Evolutionary conservation across 208 protist species (phyloP).

Genomic region (Leishmania martiniquensis): DNA sequence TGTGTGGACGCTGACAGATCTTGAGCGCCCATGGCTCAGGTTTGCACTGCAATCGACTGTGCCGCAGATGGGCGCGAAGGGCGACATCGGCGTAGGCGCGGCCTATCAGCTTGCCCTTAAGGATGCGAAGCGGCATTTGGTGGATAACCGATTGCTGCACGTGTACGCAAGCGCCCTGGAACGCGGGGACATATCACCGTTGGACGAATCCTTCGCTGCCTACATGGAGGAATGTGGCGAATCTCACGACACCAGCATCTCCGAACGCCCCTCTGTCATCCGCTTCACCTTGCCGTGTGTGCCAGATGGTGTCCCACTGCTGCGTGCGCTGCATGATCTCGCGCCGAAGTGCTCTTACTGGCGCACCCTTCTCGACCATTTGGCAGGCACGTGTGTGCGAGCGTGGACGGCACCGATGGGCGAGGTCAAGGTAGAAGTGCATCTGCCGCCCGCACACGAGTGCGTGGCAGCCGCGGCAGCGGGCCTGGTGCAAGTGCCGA

Average conservation of each 20-base stretch:
- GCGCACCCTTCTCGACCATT: constrained; percentile 55
- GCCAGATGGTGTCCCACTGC: constrained; percentile 18
- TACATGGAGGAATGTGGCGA: constrained; percentile 90
- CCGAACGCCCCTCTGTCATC: constrained; percentile 42
- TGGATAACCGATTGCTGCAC: constrained; percentile 68
- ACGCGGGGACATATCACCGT: constrained; percentile 42
- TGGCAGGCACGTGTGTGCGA: constrained; percentile 16
- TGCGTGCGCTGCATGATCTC: constrained; percentile 39
- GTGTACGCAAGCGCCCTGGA: constrained; percentile 62
- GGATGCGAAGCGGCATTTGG: constrained; percentile 59
- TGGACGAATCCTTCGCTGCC: constrained; percentile 53
- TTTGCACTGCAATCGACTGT: constrained; percentile 11
- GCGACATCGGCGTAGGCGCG: constrained; percentile 1
- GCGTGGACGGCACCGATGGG: constrained; percentile 37
- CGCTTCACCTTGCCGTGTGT: constrained; percentile 49
- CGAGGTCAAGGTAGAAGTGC: constrained; percentile 57
- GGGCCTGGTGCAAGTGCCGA: background rate
- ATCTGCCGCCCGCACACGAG: constrained; percentile 59
- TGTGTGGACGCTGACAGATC: constrained; percentile 56
- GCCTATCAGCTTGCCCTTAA: constrained; percentile 48
- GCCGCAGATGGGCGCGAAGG: background rate
- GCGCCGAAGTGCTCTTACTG: constrained; percentile 79
- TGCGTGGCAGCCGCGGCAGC: constrained; percentile 47
- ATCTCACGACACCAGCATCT: constrained; percentile 39
- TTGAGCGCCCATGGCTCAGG: constrained; percentile 64